These are phyloP conservation scores for Cenchrus purpureus DNA, from an alignment of 176 grass and related monocot species.

Conservation along the genomic window DNA sequence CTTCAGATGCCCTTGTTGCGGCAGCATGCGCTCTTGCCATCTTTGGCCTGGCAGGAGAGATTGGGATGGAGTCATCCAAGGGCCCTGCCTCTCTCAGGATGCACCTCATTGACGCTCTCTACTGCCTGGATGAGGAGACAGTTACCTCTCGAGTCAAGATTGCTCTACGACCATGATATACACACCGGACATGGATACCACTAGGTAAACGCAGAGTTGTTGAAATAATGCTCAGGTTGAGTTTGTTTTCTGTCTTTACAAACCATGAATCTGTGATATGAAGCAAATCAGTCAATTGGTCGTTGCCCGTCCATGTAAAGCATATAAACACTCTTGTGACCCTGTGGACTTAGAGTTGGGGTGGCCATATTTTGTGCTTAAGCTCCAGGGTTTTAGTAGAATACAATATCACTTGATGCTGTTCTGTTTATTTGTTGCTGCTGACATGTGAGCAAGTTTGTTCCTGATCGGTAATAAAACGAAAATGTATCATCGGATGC, in stretches of 20 bases:
- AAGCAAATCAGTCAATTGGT: conserved; percentile 8
- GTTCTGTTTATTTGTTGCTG: neutral
- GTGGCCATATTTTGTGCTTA: neutral
- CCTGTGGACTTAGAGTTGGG: neutral
- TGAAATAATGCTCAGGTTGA: neutral
- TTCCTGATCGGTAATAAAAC: neutral
- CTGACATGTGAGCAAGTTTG: neutral
- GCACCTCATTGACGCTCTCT: conserved; percentile 77
- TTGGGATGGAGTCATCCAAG: conserved; percentile 67
- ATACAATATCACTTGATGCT: neutral
- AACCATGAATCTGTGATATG: neutral
- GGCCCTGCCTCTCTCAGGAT: conserved; percentile 82
- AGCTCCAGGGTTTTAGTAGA: neutral
- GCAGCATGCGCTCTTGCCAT: conserved; percentile 64
- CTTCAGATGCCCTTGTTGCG: conserved; percentile 48
- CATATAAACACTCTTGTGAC: neutral
- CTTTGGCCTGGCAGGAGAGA: conserved; percentile 75
- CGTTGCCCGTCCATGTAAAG: neutral
- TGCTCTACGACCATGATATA: neutral
- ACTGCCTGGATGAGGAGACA: conserved; percentile 49
- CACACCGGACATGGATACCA: neutral
- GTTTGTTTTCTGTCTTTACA: neutral
- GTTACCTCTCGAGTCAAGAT: conserved; percentile 57
- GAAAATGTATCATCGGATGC: neutral
- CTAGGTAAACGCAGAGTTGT: neutral